Percentiles rank a stretch among this genome's conserved stretches.
Evolutionary conservation across 345 rosid species (phyloP).

Genomic region (Nephelium lappaceum): DNA sequence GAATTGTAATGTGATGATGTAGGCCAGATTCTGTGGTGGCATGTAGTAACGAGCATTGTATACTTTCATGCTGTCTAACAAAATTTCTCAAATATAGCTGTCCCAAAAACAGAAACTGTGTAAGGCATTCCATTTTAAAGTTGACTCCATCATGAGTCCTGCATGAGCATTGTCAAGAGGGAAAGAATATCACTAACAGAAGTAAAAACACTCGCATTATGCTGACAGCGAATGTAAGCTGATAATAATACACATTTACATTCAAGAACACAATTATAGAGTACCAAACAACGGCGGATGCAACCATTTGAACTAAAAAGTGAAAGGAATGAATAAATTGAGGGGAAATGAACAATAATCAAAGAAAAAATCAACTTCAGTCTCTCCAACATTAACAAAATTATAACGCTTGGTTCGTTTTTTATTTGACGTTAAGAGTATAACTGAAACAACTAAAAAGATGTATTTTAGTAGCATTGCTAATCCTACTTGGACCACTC

Average conservation of each 20-base stretch:
- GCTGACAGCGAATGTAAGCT: background rate
- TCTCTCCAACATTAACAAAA: too few relatives aligned
- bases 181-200: background rate
- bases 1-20: background rate
- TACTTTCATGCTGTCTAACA: background rate
- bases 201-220: background rate
- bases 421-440: too few relatives aligned
- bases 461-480: too few relatives aligned
- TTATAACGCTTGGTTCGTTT: too few relatives aligned
- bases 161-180: slow-evolving; percentile 1
- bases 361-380: too few relatives aligned
- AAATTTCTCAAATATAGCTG: background rate
- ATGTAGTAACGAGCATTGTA: background rate
- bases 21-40: background rate
- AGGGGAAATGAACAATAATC: background rate
- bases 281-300: background rate
- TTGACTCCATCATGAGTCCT: background rate
- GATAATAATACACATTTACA: background rate
- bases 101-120: background rate
- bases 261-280: background rate
- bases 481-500: too few relatives aligned
- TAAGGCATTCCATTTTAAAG: background rate
- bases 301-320: background rate
- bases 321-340: background rate
- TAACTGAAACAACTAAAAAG: too few relatives aligned